Base-by-base conservation (phyloP, 2,329 filamentous ascomycete genomes). In the Nothopassalora personata region DNA sequence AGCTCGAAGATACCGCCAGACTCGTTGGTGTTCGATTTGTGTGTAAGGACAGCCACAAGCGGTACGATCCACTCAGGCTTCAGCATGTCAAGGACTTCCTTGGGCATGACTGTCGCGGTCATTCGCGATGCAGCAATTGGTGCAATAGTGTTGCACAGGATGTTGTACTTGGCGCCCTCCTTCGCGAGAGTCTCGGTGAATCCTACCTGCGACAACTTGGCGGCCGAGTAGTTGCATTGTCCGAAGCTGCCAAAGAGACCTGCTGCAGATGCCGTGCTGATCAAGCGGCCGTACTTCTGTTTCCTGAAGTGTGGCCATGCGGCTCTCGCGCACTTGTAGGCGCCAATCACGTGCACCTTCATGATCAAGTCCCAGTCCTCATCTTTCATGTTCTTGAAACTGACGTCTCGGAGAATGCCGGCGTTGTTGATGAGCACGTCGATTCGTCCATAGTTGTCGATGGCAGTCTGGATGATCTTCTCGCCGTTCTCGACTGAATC, bases 361-460 rank as follows among this genome's bases (percentile, higher is more conserved):
- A 93, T 90, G 74, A 97, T 89, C 67, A 97, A 79, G 74, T 99
- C 93, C 94, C 94, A 99, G 76, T 99, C 94, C 73, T 88, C 79
- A 75, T 99, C 94, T 76, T 88, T 94, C 85, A 97, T 95, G 79
- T 97, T 97, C 84, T 96, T 96, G 81, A 99, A 97, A 83, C 90
- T 93, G 73, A 97, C 76, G 79, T 97, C 92, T 62, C 93, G 88
- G 61, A 96, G 83, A 72, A 97, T 97, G 72, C 94, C 93, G 62
- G 94, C 94, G 74, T 97, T 99, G 83, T 99, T 99, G 78, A 99
- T 88, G 70, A 99, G 86, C 51, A 99, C 81, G 75, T 99, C 93
- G 76, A 99, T 85, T 70, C 93, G 90, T 67, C 93, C 90, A 72
- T 87, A 94, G 57, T 80, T 81, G 75, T 90, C 80, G 73, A 94